phyloP scores from a whole-genome alignment of 2,329 filamentous ascomycete species.

The Curvularia verruculosa region DNA sequence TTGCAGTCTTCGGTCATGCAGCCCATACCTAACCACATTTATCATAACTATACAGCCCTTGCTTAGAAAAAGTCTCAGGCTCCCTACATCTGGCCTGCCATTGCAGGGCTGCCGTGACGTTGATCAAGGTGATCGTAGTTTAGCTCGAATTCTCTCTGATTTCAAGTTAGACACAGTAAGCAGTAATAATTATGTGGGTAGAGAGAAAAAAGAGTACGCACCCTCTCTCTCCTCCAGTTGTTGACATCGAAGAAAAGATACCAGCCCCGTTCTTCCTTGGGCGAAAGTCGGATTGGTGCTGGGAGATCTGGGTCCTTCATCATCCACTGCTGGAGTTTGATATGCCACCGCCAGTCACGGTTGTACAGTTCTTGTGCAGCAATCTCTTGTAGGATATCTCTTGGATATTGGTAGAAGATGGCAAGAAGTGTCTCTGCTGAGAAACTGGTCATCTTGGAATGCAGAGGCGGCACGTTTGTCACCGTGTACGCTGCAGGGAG shows the following conservation, averaged over 20 bases:
- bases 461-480: conserved; percentile 67
- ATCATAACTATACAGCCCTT: conserved; percentile 2
- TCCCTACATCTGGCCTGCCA: conserved; percentile 36
- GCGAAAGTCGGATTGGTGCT: conserved; percentile 53
- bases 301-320: conserved; percentile 58
- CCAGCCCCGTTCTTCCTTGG: conserved; percentile 57
- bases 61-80: neutral
- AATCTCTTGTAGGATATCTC: conserved; percentile 69
- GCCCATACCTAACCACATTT: neutral
- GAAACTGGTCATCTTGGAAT: conserved; percentile 64
- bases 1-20: neutral
- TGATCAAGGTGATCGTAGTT: conserved; percentile 60
- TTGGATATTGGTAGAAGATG: conserved; percentile 72
- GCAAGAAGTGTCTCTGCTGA: conserved; percentile 70
- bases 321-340: conserved; percentile 60
- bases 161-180: conserved; percentile 23
- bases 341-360: conserved; percentile 63
- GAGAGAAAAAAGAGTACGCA: conserved; percentile 32
- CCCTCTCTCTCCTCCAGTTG: conserved; percentile 60
- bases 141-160: conserved; percentile 58
- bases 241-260: conserved; percentile 62
- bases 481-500: conserved; percentile 70
- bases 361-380: conserved; percentile 66
- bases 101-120: conserved; percentile 46
- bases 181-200: neutral